These are phyloP conservation scores for Fusarium floridanum DNA, from an alignment of 2,329 filamentous ascomycete species.

Conservation along the genomic window DNA sequence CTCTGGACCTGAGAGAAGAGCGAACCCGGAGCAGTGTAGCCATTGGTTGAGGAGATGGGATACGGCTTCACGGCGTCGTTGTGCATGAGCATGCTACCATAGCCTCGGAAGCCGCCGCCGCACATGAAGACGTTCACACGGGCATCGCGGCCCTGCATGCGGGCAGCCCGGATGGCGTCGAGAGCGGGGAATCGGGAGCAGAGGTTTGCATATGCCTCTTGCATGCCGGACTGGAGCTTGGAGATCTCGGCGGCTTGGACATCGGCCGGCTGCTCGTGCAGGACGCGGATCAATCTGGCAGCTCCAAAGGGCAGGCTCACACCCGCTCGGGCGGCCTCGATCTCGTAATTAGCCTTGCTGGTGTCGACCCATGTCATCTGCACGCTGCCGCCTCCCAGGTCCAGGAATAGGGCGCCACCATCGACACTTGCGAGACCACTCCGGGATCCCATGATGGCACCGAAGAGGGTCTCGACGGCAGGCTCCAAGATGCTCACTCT, in stretches of 20 bases:
- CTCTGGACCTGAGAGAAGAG: slow-evolving; percentile 69
- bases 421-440: slow-evolving; percentile 76
- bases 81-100: slow-evolving; percentile 90
- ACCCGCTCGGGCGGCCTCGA: slow-evolving; percentile 66
- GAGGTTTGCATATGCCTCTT: slow-evolving; percentile 69
- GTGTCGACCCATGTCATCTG: slow-evolving; percentile 75
- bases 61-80: slow-evolving; percentile 80
- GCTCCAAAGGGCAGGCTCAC: slow-evolving; percentile 73
- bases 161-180: slow-evolving; percentile 51
- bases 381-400: slow-evolving; percentile 81
- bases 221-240: slow-evolving; percentile 70
- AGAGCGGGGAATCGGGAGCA: slow-evolving; percentile 65
- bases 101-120: slow-evolving; percentile 90
- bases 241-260: slow-evolving; percentile 61
- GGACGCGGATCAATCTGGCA: slow-evolving; percentile 66
- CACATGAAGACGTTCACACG: slow-evolving; percentile 84
- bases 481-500: slow-evolving; percentile 80
- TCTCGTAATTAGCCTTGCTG: slow-evolving; percentile 59
- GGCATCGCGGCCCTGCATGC: slow-evolving; percentile 44
- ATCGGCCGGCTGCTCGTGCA: slow-evolving; percentile 56
- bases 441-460: slow-evolving; percentile 82
- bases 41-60: slow-evolving; percentile 85
- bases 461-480: slow-evolving; percentile 84
- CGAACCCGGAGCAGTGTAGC: slow-evolving; percentile 74
- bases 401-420: slow-evolving; percentile 81